Evolutionary conservation across 1,284 basidiomycete genomes (phyloP), one percentile per base, ranked within the genome.

Genomic region (Ustilago hordei): DNA sequence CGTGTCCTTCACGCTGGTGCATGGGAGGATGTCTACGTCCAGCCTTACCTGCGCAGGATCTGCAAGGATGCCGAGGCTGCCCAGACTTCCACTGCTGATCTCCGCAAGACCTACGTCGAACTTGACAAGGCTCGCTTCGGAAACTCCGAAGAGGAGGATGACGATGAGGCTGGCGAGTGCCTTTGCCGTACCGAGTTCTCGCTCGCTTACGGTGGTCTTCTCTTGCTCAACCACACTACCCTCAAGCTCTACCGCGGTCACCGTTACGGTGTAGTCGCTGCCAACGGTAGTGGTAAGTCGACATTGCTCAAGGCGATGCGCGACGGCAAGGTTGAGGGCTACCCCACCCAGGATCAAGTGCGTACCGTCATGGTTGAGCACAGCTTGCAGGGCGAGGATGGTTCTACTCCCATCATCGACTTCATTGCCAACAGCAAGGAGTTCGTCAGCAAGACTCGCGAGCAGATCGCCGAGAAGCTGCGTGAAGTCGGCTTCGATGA

Each of bases 311-410:
- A 96, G 84, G 95, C 97, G 81, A 91, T 99, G 82, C 91, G 93
- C 55, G 95, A 96, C 83, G 93, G 93, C 65, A 97, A 97, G 88
- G 95, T 88, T 50, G 95, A 98, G 87, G 95, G 95, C 84, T 98
- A 96, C 88, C 95, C 95, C n/a, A 90, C 93, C 12, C 93, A 91
- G 84, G 91, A 93, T 80, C 89, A 95, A 87, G 88, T 98, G 47
- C 90, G 93, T 55, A 93, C 93, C 79, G 90, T 96, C 79, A 97
- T 98, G 95, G 95, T 98, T 28, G 95, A 98, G 87, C 95, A 98
- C 87, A 92, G 94, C 53, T 89, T 97, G 19, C 95, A 97, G 88
- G 94, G 95, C 60, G 95, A 98, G 88, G 93, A 96, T 86, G 91
- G 90, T 13, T 91, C 91, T 4, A 81, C 91, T 62, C 90, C 92